Evolutionary conservation across 176 grass and related monocot genomes (phyloP), one percentile per base, ranked within the genome.

Genomic region (Cenchrus americanus): DNA sequence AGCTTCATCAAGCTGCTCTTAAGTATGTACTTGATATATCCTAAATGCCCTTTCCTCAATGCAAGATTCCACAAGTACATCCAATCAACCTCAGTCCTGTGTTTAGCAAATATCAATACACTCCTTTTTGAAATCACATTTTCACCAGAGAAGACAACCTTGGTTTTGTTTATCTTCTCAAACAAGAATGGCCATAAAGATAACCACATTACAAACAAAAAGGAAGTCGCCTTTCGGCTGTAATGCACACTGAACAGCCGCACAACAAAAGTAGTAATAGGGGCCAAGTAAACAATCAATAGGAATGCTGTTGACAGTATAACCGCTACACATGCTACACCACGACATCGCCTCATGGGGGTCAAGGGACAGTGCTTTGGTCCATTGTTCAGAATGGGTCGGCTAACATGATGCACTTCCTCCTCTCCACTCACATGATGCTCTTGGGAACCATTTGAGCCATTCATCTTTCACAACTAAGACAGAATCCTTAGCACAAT

Each of bases 41-140:
- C 92, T 69, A 91, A 69, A n/a, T 86, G 74, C 15, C 92, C 90
- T 88, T 94, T 98, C 86, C 90, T 93, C 80, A 98, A 74, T 77
- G 95, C 95, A 92, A 98, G 82, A 94, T 94, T 85, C 95, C 95
- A 98, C 82, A 95, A 84, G 69, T 98, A 98, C 95, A 98, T 98
- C 95, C 95, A 98, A 50, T 98, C 95, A 63, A 97, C 95, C 78
- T 97, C 95, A 17, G 95, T 97, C 86, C 95, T 97, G 82, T 97
- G 95, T 84, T 97, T 97, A 65, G 95, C 92, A 81, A 97, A 94
- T 73, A 97, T 80, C 78, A 97, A 82, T 6, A 94, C 92, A 85
- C 92, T 84, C 60, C 86, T 86, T 75, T 89, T 84, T 69, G 71
- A 79, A 22, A 75, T 89, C 44, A 97, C 75, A 22, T 65, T 89